Conservation (phyloP, 768 basidiomycete species). For the Macrocybe gigantea region DNA sequence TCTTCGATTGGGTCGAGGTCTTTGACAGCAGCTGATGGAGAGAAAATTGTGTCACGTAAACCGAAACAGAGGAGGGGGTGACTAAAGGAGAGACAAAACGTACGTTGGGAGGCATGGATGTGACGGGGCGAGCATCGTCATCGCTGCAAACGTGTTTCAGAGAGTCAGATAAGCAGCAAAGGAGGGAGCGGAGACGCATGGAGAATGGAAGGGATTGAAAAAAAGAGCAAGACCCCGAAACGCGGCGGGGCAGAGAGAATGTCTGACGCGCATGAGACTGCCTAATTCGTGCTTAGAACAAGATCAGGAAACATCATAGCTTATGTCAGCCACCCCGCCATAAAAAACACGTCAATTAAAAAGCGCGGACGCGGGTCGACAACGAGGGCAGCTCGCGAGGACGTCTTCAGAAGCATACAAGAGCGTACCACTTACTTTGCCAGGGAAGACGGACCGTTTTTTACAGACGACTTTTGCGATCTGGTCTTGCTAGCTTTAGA, state of each 20-base stretch:
- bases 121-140: constrained; percentile 25
- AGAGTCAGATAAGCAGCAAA: constrained; percentile 61
- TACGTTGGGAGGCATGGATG: constrained; percentile 24
- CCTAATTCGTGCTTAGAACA: too few species aligned
- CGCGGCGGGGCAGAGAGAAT: too few species aligned
- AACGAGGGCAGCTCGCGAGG: too few species aligned
- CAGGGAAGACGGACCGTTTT: constrained; percentile 10
- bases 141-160: constrained; percentile 44
- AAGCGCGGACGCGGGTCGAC: too few species aligned
- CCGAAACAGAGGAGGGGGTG: neutral
- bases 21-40: neutral
- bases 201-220: too few species aligned
- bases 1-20: neutral
- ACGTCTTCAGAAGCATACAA: too few species aligned
- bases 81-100: constrained; percentile 1
- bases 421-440: constrained; percentile 6
- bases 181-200: constrained; percentile 56
- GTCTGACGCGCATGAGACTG: too few species aligned
- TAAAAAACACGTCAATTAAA: too few species aligned
- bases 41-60: neutral
- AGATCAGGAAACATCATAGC: too few species aligned
- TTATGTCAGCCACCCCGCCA: too few species aligned
- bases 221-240: too few species aligned
- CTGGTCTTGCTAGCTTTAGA: constrained; percentile 7
- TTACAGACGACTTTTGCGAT: constrained; percentile 13